Percentiles rank a stretch among this genome's conserved stretches.
phyloP scores from a whole-genome alignment of 306 rosid genomes.

The Vachellia collinsii region DNA sequence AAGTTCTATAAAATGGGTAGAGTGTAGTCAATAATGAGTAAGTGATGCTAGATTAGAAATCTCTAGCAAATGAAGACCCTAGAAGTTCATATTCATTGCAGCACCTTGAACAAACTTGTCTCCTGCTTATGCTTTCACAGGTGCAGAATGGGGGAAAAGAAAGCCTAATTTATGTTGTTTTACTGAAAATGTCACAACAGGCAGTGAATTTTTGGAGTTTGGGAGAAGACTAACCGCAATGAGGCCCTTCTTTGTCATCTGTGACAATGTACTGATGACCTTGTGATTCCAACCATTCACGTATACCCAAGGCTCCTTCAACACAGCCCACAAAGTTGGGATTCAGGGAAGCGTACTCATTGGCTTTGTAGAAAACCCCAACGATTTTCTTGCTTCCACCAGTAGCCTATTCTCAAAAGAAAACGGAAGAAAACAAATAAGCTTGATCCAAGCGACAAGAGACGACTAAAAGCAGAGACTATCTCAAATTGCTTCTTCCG shows the following conservation, averaged over 20 bases:
- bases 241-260: conserved; percentile 89
- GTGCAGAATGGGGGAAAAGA: not conserved
- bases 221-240: conserved; percentile 60
- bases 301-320: conserved; percentile 85
- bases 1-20: not conserved
- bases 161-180: not conserved
- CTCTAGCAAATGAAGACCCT: not conserved
- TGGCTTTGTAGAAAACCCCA: conserved; percentile 92
- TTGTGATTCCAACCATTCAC: conserved; percentile 91
- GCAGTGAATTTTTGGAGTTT: not conserved
- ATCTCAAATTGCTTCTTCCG: not conserved
- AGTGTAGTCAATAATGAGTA: not conserved
- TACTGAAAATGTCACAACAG: not conserved
- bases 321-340: conserved; percentile 92
- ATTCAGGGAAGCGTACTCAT: conserved; percentile 76
- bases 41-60: not conserved
- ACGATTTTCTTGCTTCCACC: conserved; percentile 90
- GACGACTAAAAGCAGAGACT: not conserved
- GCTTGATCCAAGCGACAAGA: not conserved
- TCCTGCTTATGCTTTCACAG: not conserved
- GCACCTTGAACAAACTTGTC: not conserved
- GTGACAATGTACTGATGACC: conserved; percentile 93
- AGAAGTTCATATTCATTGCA: not conserved
- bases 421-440: not conserved
- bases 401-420: conserved; percentile 58